Conservation (phyloP, 768 basidiomycete species). For the Suillus spraguei region DNA sequence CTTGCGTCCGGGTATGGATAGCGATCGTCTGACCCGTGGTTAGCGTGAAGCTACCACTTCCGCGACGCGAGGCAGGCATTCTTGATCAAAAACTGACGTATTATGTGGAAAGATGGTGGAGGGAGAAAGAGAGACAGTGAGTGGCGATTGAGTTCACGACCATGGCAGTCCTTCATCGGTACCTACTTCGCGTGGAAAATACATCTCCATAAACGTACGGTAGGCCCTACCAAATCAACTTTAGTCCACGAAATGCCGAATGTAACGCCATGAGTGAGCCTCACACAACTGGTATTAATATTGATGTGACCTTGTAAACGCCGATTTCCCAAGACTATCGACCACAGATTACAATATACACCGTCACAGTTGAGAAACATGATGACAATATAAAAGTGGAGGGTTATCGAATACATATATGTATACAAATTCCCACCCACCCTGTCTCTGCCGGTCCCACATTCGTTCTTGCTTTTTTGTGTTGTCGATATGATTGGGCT, state of each 20-base stretch:
- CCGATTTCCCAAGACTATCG: background rate
- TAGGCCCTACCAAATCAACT: slow-evolving; percentile 2
- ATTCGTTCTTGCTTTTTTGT: background rate
- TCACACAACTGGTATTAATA: background rate
- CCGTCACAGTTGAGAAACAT: background rate
- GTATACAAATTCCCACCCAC: slow-evolving; percentile 8
- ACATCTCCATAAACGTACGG: slow-evolving; percentile 10
- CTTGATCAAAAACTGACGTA: slow-evolving; percentile 12
- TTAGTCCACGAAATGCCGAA: background rate
- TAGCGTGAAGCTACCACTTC: slow-evolving; percentile 73
- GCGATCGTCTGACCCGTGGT: slow-evolving; percentile 80
- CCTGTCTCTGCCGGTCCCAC: background rate
- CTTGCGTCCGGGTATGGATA: slow-evolving; percentile 86
- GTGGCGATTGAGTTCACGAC: slow-evolving; percentile 21
- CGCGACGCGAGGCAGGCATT: slow-evolving; percentile 75
- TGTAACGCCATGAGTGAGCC: background rate
- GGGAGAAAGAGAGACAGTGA: slow-evolving; percentile 16
- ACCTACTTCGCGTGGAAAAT: slow-evolving; percentile 27
- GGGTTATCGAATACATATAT: background rate
- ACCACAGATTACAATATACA: background rate
- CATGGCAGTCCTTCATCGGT: slow-evolving; percentile 12
- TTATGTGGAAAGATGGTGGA: slow-evolving; percentile 13
- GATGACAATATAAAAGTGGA: background rate
- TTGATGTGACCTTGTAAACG: slow-evolving; percentile 5
- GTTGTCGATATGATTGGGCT: slow-evolving; percentile 83